Conservation (phyloP, 208 protist genomes). For the Wallacemonas sp. region DNA sequence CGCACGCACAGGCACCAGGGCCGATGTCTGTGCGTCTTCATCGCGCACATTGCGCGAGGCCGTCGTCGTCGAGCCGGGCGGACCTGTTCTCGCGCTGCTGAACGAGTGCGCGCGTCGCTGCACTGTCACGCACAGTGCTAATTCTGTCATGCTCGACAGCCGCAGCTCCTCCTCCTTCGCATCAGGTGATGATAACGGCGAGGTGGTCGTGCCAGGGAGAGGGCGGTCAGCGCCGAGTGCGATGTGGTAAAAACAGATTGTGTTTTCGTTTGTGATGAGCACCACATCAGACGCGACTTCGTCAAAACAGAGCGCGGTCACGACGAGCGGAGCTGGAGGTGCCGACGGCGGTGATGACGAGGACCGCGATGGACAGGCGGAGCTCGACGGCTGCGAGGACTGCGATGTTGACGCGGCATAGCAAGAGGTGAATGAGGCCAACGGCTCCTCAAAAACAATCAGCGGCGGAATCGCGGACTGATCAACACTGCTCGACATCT, state of each 20-base stretch:
- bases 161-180: neutral
- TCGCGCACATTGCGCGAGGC: too few relatives aligned
- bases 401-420: neutral
- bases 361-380: neutral
- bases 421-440: constrained; percentile 21
- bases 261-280: constrained; percentile 37
- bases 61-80: too few relatives aligned
- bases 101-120: too few relatives aligned
- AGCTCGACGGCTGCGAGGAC: neutral
- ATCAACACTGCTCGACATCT: constrained; percentile 18
- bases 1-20: constrained; percentile 9
- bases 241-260: constrained; percentile 29
- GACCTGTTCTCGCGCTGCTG: too few relatives aligned
- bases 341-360: neutral
- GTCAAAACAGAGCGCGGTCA: constrained; percentile 40
- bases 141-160: neutral
- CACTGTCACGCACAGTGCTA: constrained; percentile 6
- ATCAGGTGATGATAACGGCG: neutral
- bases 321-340: constrained; percentile 18
- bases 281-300: constrained; percentile 60
- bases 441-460: constrained; percentile 33
- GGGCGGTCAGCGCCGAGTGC: too few relatives aligned
- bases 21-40: neutral
- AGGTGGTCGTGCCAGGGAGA: too few relatives aligned
- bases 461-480: constrained; percentile 30